These are phyloP conservation scores for Naegleria fowleri DNA, from an alignment of 208 protist species.

Conservation along the genomic window DNA sequence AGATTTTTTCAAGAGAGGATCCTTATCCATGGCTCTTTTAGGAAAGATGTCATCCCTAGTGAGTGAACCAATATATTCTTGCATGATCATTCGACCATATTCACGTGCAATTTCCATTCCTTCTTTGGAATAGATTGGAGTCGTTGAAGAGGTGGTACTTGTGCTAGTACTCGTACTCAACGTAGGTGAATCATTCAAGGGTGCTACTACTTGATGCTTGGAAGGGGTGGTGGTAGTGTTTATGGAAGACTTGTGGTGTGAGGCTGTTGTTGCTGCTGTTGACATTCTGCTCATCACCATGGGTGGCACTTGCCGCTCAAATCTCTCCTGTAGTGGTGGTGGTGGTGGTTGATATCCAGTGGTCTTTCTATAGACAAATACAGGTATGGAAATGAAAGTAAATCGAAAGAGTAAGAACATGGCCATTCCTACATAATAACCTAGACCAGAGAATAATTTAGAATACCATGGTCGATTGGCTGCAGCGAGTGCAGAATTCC, in stretches of 20 bases:
- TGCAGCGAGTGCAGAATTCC: not conserved
- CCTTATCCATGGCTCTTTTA: not conserved
- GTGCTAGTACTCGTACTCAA: not conserved
- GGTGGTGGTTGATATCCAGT: not conserved
- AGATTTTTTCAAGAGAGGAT: not conserved
- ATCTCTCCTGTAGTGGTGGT: not conserved
- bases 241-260: too few relatives aligned
- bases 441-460: not conserved
- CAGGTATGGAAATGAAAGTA: not conserved
- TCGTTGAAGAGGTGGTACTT: not conserved
- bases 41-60: not conserved
- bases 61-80: not conserved
- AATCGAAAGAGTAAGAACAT: not conserved
- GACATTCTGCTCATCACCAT: not conserved
- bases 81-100: not conserved
- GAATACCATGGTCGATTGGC: not conserved
- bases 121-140: not conserved
- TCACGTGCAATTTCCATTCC: not conserved
- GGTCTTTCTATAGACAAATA: not conserved
- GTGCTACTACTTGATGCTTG: too few relatives aligned
- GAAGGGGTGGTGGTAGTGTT: too few relatives aligned
- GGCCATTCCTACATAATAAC: not conserved
- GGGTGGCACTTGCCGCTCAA: not conserved
- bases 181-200: too few relatives aligned
- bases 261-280: too few relatives aligned